Base-by-base conservation (phyloP, 192 early-diverging fungal species). In the Geranomyces michiganensis region DNA sequence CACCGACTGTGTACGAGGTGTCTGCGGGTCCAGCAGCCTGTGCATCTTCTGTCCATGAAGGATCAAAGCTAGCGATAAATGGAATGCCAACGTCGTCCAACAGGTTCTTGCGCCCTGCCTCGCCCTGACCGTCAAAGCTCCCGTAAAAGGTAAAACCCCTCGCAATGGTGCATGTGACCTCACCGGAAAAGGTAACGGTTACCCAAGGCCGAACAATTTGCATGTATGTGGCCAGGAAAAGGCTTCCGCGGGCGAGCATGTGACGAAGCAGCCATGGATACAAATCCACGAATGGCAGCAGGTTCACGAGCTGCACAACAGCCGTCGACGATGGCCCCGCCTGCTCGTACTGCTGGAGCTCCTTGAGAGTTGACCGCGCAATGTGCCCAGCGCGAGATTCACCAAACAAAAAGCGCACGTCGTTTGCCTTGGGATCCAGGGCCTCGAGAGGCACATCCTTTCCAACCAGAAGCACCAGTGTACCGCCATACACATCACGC, bases 361-460 rank as follows among this genome's bases (percentile, higher is more conserved):
- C 2, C 7, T 15, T 31, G 14, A 67, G 6, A 3, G 49, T 48
- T 4, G 26, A 21, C 21, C 49, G 1, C n/a, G 31, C 22, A 6
- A 67, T 22, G 36, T 0, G 7, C 9, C 66, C 66, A 10, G 66
- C 47, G 30, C 47, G 66, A 21, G 66, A 67, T 27, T 30, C 48
- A 33, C 51, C 46, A 6, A 4, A 36, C n/a, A 67, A 36, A 48
- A 67, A 67, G n/a, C 58, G 22, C 15, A 31, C 46, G 44, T 65
- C 63, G 2, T 14, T 19, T 10, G 44, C 24, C 10, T 21, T 27
- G 32, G 29, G 30, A 14, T 41, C 45, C 41, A n/a, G 21, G 12
- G 66, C 19, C 29, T 64, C 62, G 41, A 64, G n/a, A 4, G 62
- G 62, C 15, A 67, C 13, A 36, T 67, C 66, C 29, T 67, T 67